A percentile compares a stretch with the other conserved stretches of the same genome.
phyloP scores from a whole-genome alignment of 306 rosid species.

The Lithocarpus polystachyus region DNA sequence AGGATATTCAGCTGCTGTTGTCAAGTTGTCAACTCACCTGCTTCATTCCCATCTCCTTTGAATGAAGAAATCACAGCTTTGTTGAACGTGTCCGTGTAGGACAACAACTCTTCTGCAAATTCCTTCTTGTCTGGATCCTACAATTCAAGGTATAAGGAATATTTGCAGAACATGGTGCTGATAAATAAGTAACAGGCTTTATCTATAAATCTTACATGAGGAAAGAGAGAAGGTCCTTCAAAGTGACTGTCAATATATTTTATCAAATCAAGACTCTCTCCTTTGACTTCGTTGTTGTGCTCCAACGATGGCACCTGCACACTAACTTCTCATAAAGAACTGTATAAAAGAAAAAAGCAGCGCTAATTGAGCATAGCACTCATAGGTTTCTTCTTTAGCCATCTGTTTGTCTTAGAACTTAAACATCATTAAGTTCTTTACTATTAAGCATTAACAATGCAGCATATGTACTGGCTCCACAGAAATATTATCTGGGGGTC shows the following conservation, averaged over 20 bases:
- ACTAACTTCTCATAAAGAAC: neutral
- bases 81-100: conserved; percentile 53
- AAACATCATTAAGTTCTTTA: neutral
- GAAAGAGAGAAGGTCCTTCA: conserved; percentile 65
- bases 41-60: conserved; percentile 53
- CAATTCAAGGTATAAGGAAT: neutral
- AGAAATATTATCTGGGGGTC: neutral
- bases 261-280: conserved; percentile 73
- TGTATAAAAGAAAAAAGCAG: neutral
- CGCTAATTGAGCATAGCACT: neutral
- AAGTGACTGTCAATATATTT: conserved; percentile 56
- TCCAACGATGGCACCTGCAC: conserved; percentile 59
- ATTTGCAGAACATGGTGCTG: neutral
- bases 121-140: conserved; percentile 58
- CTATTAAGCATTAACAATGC: neutral
- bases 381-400: neutral
- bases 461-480: neutral
- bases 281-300: conserved; percentile 56
- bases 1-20: conserved; percentile 17
- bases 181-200: neutral
- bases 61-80: conserved; percentile 47
- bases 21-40: conserved; percentile 39
- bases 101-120: conserved; percentile 68
- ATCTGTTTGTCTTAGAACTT: neutral
- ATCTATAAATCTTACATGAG: conserved; percentile 44